These are phyloP conservation scores for Globisporangium echinulatum DNA, from an alignment of 352 stramenopile genomes.

Conservation along the genomic window DNA sequence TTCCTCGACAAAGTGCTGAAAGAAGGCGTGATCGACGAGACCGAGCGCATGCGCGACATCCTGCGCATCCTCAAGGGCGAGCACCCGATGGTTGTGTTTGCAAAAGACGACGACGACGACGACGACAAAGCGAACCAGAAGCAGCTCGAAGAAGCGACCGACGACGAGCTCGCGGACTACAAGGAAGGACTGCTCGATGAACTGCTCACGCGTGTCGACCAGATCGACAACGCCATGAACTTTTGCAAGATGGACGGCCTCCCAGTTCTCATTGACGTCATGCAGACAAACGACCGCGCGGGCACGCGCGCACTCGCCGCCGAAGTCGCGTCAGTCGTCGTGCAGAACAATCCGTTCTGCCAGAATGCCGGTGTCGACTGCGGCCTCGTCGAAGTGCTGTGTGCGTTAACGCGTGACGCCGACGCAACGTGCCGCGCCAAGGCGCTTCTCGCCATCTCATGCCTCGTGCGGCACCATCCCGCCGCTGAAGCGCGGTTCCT, in stretches of 20 bases:
- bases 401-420: constrained; percentile 34
- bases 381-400: constrained; percentile 65
- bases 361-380: constrained; percentile 63
- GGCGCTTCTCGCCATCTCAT: constrained; percentile 76
- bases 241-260: constrained; percentile 83
- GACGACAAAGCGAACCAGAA: constrained; percentile 20
- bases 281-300: constrained; percentile 41
- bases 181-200: constrained; percentile 79
- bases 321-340: constrained; percentile 73
- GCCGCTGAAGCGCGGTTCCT: constrained; percentile 58
- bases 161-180: constrained; percentile 72
- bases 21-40: constrained; percentile 81
- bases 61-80: constrained; percentile 77
- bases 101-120: constrained; percentile 23
- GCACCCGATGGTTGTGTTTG: constrained; percentile 65
- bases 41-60: constrained; percentile 78
- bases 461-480: constrained; percentile 68
- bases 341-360: constrained; percentile 84
- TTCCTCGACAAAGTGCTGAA: constrained; percentile 84
- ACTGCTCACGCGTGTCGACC: constrained; percentile 77
- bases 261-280: constrained; percentile 46
- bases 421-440: constrained; percentile 73
- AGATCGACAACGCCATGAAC: constrained; percentile 87
- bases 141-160: constrained; percentile 28
- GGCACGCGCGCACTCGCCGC: constrained; percentile 60